A percentile compares a stretch with the other conserved stretches of the same genome.
Conservation (phyloP, 768 basidiomycete genomes). For the Boletus vermiculosoides region DNA sequence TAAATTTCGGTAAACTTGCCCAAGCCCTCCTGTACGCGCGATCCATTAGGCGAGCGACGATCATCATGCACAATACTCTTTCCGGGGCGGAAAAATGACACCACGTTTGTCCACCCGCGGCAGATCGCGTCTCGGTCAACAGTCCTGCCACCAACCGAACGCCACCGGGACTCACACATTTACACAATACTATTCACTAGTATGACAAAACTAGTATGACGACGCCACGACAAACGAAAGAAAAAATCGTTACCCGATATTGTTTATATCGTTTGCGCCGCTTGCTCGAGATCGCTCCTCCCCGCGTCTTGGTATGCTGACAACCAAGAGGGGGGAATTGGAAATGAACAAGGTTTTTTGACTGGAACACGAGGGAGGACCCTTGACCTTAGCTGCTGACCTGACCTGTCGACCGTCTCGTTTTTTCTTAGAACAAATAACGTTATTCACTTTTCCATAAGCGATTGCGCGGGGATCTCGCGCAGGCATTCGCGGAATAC, state of each 20-base stretch:
- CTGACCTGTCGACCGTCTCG: background rate
- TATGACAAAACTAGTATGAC: too few species aligned
- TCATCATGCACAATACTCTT: conserved; percentile 9
- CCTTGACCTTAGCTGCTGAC: too few species aligned
- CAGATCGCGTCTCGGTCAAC: background rate
- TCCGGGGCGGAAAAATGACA: background rate
- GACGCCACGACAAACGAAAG: background rate
- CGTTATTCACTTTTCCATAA: conserved; percentile 15
- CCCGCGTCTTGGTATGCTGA: too few species aligned
- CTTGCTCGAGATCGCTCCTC: conserved; percentile 12
- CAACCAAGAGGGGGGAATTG: background rate
- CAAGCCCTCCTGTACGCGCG: conserved; percentile 8
- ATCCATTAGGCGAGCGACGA: conserved; percentile 24
- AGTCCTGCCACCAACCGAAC: background rate
- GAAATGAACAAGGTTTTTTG: background rate
- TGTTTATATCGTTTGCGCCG: background rate
- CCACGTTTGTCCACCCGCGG: conserved; percentile 1
- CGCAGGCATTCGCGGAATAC: conserved; percentile 9
- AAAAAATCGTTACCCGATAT: background rate
- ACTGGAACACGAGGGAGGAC: background rate
- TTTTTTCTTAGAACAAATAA: background rate
- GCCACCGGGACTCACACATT: conserved; percentile 9
- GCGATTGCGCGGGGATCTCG: conserved; percentile 20
- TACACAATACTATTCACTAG: too few species aligned
- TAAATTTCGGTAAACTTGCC: background rate